phyloP scores from a whole-genome alignment of 1,139 yeast genomes.

The Nakaseomyces bracarensis region DNA sequence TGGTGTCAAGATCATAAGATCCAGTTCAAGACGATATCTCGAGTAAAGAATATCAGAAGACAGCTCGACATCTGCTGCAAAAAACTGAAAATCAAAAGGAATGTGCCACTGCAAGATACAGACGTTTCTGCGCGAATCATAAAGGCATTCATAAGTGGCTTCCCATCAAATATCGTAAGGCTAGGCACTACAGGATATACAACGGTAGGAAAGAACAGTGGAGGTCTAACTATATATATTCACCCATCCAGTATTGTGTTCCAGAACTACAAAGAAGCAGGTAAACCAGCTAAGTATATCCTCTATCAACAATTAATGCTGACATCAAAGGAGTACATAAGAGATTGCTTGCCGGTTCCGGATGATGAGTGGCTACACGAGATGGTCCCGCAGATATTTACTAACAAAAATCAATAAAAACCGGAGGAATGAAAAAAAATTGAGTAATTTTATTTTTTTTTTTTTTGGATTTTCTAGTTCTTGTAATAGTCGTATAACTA shows the following conservation, averaged over 20 bases:
- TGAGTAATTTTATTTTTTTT: not conserved
- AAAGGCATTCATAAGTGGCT: conserved; percentile 70
- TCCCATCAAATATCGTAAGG: conserved; percentile 70
- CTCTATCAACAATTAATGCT: conserved; percentile 79
- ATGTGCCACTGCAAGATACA: conserved; percentile 13
- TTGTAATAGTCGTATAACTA: no score
- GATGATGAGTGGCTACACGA: conserved; percentile 54
- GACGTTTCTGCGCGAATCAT: conserved; percentile 40
- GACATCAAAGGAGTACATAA: conserved; percentile 82
- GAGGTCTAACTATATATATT: conserved; percentile 45
- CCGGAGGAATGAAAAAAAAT: not conserved
- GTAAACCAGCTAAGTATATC: conserved; percentile 64
- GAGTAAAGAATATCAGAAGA: conserved; percentile 65
- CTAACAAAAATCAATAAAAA: not conserved
- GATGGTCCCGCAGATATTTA: conserved; percentile 47
- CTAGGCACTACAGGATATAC: conserved; percentile 65
- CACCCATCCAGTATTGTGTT: conserved; percentile 58
- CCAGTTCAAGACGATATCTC: conserved; percentile 60
- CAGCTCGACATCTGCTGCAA: conserved; percentile 60
- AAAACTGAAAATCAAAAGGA: conserved; percentile 32
- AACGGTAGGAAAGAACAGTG: conserved; percentile 23
- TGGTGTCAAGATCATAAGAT: conserved; percentile 88
- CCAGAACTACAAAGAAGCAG: conserved; percentile 32
- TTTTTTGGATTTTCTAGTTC: not conserved
- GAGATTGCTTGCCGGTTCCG: conserved; percentile 70